These are phyloP conservation scores for Panicum miliaceum DNA, from an alignment of 176 grass and related monocot genomes.

Conservation along the genomic window DNA sequence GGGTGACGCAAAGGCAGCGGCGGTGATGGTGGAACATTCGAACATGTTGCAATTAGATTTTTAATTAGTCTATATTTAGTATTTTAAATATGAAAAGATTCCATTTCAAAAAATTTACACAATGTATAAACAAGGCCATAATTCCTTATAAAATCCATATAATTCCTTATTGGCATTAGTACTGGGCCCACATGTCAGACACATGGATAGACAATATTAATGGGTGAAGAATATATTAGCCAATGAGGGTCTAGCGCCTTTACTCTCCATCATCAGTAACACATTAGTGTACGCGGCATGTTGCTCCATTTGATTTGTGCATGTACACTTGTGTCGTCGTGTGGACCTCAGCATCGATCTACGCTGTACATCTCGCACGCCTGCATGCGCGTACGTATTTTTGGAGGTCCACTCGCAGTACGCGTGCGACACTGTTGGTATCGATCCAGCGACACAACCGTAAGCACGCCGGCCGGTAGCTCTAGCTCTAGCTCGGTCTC, in stretches of 20 bases:
- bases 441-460: background rate
- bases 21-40: too few species aligned
- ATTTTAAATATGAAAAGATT: too few species aligned
- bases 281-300: background rate
- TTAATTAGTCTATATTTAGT: too few species aligned
- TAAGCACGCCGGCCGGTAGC: background rate
- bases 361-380: background rate
- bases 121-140: too few species aligned
- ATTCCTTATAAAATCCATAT: too few species aligned
- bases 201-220: background rate
- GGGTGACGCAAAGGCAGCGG: too few species aligned
- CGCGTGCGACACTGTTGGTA: background rate
- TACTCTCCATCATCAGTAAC: background rate
- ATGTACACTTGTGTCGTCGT: background rate
- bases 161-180: background rate
- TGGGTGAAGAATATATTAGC: background rate
- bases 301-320: background rate
- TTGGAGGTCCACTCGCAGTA: background rate
- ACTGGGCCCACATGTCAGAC: background rate
- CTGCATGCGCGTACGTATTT: background rate
- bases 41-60: too few species aligned
- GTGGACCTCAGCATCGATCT: conserved; percentile 36
- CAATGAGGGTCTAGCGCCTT: background rate
- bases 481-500: background rate
- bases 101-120: too few species aligned